Conservation (phyloP, 192 early-diverging fungal genomes). For the Geranomyces variabilis region DNA sequence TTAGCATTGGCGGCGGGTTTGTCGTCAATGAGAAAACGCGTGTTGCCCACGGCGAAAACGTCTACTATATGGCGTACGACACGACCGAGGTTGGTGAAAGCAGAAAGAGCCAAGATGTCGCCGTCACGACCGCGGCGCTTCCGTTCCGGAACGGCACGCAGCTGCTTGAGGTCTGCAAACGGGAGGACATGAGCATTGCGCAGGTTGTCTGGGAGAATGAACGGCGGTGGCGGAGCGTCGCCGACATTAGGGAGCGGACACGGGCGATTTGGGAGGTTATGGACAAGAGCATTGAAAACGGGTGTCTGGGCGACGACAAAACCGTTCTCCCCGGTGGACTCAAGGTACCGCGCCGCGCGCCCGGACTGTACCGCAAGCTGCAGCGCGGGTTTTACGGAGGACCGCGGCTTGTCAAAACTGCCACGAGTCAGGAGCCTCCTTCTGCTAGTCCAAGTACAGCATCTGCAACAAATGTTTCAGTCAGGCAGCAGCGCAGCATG, state of each 20-base stretch:
- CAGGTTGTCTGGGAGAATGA: slow-evolving; percentile 95
- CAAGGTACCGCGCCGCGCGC: slow-evolving; percentile 82
- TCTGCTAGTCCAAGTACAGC: not conserved
- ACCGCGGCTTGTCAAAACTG: not conserved
- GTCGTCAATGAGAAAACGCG: slow-evolving; percentile 90
- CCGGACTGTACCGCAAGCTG: slow-evolving; percentile 82
- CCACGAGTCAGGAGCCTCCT: not conserved
- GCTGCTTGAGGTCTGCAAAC: slow-evolving; percentile 78
- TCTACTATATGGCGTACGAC: slow-evolving; percentile 55
- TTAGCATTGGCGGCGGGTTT: slow-evolving; percentile 95
- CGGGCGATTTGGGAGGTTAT: slow-evolving; percentile 90
- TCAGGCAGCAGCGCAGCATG: not conserved
- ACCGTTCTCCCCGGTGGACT: slow-evolving; percentile 79
- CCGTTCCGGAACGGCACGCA: slow-evolving; percentile 83
- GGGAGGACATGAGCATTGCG: slow-evolving; percentile 87
- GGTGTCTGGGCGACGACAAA: slow-evolving; percentile 40
- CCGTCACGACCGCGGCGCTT: slow-evolving; percentile 72
- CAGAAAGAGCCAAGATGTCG: slow-evolving; percentile 35
- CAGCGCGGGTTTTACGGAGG: slow-evolving; percentile 60
- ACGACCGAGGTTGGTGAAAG: slow-evolving; percentile 33
- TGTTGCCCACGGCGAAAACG: slow-evolving; percentile 73
- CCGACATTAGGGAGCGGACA: slow-evolving; percentile 76
- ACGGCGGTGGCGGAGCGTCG: slow-evolving; percentile 82
- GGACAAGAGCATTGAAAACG: slow-evolving; percentile 71
- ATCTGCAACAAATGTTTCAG: not conserved